These are phyloP conservation scores for Trametes sp. DNA, from an alignment of 1,284 basidiomycete species.

Conservation along the genomic window DNA sequence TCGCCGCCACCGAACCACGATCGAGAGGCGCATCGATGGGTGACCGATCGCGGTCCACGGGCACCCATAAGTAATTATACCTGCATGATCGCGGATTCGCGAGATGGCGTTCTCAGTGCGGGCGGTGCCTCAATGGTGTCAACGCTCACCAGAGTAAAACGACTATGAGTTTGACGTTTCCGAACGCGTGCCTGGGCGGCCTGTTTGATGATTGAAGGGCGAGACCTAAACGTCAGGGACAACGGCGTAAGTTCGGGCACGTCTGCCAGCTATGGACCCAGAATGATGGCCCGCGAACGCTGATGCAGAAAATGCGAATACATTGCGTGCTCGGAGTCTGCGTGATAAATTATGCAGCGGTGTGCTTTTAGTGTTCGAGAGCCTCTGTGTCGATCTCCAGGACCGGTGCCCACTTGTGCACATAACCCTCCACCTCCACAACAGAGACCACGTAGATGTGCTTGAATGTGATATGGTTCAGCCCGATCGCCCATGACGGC, in stretches of 20 bases:
- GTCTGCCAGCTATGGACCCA: background rate
- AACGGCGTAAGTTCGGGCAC: background rate
- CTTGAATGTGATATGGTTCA: conserved; percentile 23
- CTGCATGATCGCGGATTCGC: background rate
- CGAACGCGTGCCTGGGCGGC: background rate
- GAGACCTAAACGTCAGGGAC: background rate
- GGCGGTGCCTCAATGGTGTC: conserved; percentile 4
- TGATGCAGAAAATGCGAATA: background rate
- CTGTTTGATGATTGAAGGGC: too few relatives aligned
- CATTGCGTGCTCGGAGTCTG: background rate
- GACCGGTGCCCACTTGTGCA: conserved; percentile 26
- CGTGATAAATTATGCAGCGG: too few relatives aligned
- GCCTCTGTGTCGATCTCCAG: conserved; percentile 22
- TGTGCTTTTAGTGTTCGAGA: background rate
- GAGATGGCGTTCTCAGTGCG: background rate
- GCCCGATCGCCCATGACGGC: conserved; percentile 23
- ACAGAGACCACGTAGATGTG: conserved; percentile 24
- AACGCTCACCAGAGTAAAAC: background rate
- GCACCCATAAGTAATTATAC: conserved; percentile 1
- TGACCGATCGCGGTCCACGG: background rate
- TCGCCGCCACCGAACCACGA: conserved; percentile 1
- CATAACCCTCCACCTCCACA: conserved; percentile 22
- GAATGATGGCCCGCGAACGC: background rate
- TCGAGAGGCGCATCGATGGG: background rate
- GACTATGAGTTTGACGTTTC: background rate